These are phyloP conservation scores for Exsudoporus frostii DNA, from an alignment of 768 basidiomycete species.

Conservation along the genomic window DNA sequence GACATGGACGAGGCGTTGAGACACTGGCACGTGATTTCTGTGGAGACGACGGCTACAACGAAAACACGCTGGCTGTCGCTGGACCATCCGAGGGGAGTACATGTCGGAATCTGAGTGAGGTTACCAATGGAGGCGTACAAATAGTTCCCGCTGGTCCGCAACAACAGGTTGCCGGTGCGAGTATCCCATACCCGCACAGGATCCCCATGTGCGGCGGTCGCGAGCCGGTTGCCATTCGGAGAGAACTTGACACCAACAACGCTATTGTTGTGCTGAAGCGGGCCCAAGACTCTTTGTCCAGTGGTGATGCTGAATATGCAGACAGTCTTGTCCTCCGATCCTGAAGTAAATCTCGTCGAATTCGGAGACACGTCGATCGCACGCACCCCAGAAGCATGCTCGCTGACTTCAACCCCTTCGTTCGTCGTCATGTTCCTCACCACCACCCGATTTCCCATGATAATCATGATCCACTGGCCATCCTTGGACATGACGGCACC, in stretches of 20 bases:
- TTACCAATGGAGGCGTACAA: too few relatives aligned
- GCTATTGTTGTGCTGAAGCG: background rate
- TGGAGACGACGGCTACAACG: background rate
- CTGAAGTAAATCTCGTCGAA: constrained; percentile 6
- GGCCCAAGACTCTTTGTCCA: background rate
- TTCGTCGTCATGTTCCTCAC: constrained; percentile 5
- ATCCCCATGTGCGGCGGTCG: background rate
- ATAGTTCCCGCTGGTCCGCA: background rate
- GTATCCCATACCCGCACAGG: constrained; percentile 4
- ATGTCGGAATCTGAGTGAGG: background rate
- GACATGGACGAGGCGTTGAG: accelerated
- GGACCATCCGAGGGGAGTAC: background rate
- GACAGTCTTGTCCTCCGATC: constrained; percentile 8
- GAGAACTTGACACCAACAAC: constrained; percentile 8
- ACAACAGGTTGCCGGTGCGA: background rate
- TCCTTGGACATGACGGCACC: constrained; percentile 5
- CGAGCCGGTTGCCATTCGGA: background rate
- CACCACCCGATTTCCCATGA: background rate
- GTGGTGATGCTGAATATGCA: constrained; percentile 4
- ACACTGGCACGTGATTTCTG: too few relatives aligned
- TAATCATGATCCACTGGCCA: constrained; percentile 6
- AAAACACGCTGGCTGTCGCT: background rate
- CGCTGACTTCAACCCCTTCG: background rate
- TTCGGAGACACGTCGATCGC: constrained; percentile 11
- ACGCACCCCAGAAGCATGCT: background rate